Percentiles rank a stretch among this genome's conserved stretches.
These are phyloP conservation scores for Setomelanomma holmii DNA, from an alignment of 2,329 filamentous ascomycete genomes.

Conservation along the genomic window DNA sequence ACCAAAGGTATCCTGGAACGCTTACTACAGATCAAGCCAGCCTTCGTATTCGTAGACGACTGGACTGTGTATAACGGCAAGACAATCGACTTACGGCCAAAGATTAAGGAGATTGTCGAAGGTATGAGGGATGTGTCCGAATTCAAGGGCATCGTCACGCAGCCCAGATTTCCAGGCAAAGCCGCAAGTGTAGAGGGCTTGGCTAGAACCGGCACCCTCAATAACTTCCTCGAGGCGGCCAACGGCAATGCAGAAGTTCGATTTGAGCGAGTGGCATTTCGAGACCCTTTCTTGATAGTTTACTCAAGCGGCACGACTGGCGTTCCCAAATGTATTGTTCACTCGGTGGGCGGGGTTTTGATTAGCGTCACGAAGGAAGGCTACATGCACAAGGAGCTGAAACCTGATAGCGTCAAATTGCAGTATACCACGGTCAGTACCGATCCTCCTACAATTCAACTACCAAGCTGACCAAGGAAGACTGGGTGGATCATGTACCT, in stretches of 20 bases:
- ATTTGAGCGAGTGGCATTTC: slow-evolving; percentile 70
- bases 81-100: slow-evolving; percentile 71
- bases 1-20: slow-evolving; percentile 78
- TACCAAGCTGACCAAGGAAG: slow-evolving; percentile 12
- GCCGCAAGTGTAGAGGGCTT: slow-evolving; percentile 67
- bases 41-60: slow-evolving; percentile 85
- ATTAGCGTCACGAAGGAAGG: slow-evolving; percentile 69
- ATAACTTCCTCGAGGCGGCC: slow-evolving; percentile 50
- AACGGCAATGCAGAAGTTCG: slow-evolving; percentile 51
- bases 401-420: slow-evolving; percentile 54
- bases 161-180: slow-evolving; percentile 67
- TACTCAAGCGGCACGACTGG: slow-evolving; percentile 85
- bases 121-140: slow-evolving; percentile 67
- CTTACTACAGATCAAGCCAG: slow-evolving; percentile 75
- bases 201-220: slow-evolving; percentile 54
- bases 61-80: slow-evolving; percentile 81
- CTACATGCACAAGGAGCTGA: slow-evolving; percentile 58
- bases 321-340: slow-evolving; percentile 84
- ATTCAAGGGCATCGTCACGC: slow-evolving; percentile 69
- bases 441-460: neutral
- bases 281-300: slow-evolving; percentile 78
- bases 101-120: slow-evolving; percentile 71
- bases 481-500: slow-evolving; percentile 85
- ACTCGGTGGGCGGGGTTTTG: slow-evolving; percentile 71
- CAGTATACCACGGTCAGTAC: slow-evolving; percentile 63